A percentile compares a stretch with the other conserved stretches of the same genome.
phyloP scores from a whole-genome alignment of 208 protist genomes.

The Acanthamoeba sp. region DNA sequence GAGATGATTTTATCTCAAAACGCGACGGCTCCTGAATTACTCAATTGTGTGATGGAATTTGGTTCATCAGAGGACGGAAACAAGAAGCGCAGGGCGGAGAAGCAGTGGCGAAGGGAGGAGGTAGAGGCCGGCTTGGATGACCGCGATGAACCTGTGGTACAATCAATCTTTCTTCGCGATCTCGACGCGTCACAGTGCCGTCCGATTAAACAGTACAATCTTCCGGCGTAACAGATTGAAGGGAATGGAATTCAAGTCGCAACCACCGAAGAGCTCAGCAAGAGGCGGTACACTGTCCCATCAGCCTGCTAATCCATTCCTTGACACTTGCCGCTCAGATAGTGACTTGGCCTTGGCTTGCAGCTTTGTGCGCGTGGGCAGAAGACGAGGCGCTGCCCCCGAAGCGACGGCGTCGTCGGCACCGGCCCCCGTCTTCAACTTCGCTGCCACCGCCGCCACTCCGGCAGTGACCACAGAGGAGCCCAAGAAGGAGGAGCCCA shows the following conservation, averaged over 20 bases:
- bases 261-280: neutral
- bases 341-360: neutral
- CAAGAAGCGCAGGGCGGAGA: constrained; percentile 40
- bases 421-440: neutral
- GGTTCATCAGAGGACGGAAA: neutral
- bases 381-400: neutral
- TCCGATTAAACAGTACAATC: too few relatives aligned
- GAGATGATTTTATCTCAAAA: too few relatives aligned
- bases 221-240: neutral
- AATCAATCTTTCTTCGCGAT: too few relatives aligned
- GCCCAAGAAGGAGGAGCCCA: too few relatives aligned
- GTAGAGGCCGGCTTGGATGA: constrained; percentile 41
- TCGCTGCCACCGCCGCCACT: neutral
- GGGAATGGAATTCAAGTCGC: constrained; percentile 3
- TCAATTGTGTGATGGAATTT: too few relatives aligned
- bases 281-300: neutral
- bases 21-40: too few relatives aligned
- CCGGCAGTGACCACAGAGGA: too few relatives aligned
- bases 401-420: neutral
- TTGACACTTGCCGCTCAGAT: neutral
- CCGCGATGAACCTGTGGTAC: constrained; percentile 25
- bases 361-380: neutral
- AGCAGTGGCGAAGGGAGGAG: constrained; percentile 57
- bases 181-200: too few relatives aligned
- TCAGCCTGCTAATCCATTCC: neutral